These are phyloP conservation scores for Phytophthora lateralis DNA, from an alignment of 352 stramenopile genomes.

Conservation along the genomic window DNA sequence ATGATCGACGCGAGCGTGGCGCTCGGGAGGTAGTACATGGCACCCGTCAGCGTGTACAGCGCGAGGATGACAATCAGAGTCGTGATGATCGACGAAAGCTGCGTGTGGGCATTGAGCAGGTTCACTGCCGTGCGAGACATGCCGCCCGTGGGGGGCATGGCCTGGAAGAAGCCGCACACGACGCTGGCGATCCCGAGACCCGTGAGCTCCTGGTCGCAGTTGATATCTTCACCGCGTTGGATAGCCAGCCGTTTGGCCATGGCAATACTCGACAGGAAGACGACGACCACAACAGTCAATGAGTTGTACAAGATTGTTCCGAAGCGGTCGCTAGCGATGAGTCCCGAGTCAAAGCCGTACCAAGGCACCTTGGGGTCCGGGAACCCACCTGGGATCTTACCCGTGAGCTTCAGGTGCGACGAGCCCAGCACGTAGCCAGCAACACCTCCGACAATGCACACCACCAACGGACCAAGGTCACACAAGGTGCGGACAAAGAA, in stretches of 20 bases:
- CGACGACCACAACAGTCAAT: conserved; percentile 79
- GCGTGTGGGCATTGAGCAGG: conserved; percentile 80
- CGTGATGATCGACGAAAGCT: conserved; percentile 87
- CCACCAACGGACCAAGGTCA: conserved; percentile 70
- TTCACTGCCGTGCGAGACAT: conserved; percentile 92
- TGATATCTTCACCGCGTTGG: conserved; percentile 71
- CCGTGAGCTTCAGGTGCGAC: conserved; percentile 72
- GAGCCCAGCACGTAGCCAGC: conserved; percentile 50
- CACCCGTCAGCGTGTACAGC: conserved; percentile 81
- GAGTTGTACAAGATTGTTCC: conserved; percentile 58
- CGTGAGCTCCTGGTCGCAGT: conserved; percentile 83
- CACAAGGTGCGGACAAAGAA: conserved; percentile 53
- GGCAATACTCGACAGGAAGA: conserved; percentile 90
- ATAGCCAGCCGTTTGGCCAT: conserved; percentile 87
- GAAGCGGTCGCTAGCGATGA: conserved; percentile 53
- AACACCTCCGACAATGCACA: conserved; percentile 72
- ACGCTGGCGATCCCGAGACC: conserved; percentile 87
- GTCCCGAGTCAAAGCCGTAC: conserved; percentile 55
- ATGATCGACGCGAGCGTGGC: conserved; percentile 86
- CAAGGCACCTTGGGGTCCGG: conserved; percentile 48
- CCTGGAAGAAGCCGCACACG: conserved; percentile 80
- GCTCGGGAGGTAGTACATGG: conserved; percentile 88
- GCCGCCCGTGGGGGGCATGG: conserved; percentile 86
- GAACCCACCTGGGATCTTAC: conserved; percentile 69
- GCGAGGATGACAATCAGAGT: conserved; percentile 80